Evolutionary conservation across 2,329 filamentous ascomycete genomes (phyloP).

Genomic region (Emmonsiellopsis sp.): DNA sequence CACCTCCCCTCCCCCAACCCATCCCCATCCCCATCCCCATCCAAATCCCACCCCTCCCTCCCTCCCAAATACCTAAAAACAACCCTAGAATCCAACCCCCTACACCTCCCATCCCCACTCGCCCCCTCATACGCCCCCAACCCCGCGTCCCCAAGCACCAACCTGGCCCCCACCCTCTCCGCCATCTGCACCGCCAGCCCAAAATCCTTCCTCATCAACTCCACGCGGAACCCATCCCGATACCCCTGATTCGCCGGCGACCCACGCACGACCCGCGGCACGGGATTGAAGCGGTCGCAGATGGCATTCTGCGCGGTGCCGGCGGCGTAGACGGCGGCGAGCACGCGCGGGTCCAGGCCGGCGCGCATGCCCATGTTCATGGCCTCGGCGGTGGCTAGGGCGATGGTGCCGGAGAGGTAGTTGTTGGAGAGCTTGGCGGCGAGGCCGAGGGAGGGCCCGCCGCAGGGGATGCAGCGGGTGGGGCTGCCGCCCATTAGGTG

Average conservation of each 20-base stretch:
- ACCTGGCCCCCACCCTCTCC: conserved; percentile 40
- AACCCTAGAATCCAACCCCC: conserved; percentile 47
- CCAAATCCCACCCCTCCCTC: conserved; percentile 39
- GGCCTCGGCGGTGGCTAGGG: conserved; percentile 49
- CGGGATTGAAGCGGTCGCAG: conserved; percentile 42
- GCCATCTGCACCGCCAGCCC: conserved; percentile 46
- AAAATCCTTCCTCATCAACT: conserved; percentile 53
- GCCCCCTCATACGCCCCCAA: conserved; percentile 44
- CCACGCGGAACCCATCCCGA: conserved; percentile 47
- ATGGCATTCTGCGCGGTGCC: conserved; percentile 45
- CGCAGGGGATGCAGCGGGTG: conserved; percentile 45
- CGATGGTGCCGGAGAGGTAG: conserved; percentile 50
- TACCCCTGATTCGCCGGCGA: conserved; percentile 42
- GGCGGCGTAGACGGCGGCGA: conserved; percentile 43
- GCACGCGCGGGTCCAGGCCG: conserved; percentile 45
- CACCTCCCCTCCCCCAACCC: neutral
- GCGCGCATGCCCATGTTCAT: conserved; percentile 52
- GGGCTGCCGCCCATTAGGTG: conserved; percentile 37
- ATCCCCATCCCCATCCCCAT: no score
- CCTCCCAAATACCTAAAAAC: conserved; percentile 48
- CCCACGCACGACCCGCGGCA: conserved; percentile 40
- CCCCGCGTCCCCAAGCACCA: conserved; percentile 42
- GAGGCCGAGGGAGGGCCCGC: conserved; percentile 46
- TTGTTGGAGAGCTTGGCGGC: conserved; percentile 54
- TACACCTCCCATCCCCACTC: conserved; percentile 42